Evolutionary conservation across 108 stramenopile species (phyloP), one percentile per base, ranked within the genome.

Genomic region (Skeletonema costatum): DNA sequence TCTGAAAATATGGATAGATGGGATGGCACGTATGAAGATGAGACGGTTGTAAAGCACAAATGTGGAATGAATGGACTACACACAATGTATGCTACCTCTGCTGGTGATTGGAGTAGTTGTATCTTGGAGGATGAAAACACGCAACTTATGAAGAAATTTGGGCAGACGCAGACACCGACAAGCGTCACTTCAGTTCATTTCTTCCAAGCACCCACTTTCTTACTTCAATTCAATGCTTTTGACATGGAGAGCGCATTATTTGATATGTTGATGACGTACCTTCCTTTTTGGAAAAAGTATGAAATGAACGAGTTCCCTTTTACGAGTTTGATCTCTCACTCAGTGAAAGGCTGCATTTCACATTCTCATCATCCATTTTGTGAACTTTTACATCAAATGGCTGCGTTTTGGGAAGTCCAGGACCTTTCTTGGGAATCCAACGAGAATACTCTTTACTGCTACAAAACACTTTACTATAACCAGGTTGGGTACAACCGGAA

Each of bases 1-100:
- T 32, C 67, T 17, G 44, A 76, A 35, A 25, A 8, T 25, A 60
- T 69, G 60, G 67, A 63, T 25, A 44, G 16, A 17, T 76, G 75
- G 75, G 61, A 69, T 32, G 42, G 30, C 8, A 35, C 60, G 29
- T 32, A 48, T 39, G 39, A n/a, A 11, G 73, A 73, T 13, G 73
- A 73, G 11, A 39, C 41, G 14, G 59, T 39, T 32, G 69, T 81
- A 11, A 48, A 48, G 7, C 80, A 81, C 33, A 62, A 65, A 32
- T 81, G 80, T 38, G 80, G 80, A 19, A 75, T 81, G 80, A 33
- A 62, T 58, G 80, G 80, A 19, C 33, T 81, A 12, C 72, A 81
- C 61, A 61, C 74, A 41, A 81, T 75, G 80, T 81, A 61, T 44
- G 80, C 80, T 53, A 66, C 80, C 38, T 71, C 74, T 17, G 80